These are phyloP conservation scores for Chytriomyces sp. DNA, from an alignment of 192 early-diverging fungal genomes.

Conservation along the genomic window DNA sequence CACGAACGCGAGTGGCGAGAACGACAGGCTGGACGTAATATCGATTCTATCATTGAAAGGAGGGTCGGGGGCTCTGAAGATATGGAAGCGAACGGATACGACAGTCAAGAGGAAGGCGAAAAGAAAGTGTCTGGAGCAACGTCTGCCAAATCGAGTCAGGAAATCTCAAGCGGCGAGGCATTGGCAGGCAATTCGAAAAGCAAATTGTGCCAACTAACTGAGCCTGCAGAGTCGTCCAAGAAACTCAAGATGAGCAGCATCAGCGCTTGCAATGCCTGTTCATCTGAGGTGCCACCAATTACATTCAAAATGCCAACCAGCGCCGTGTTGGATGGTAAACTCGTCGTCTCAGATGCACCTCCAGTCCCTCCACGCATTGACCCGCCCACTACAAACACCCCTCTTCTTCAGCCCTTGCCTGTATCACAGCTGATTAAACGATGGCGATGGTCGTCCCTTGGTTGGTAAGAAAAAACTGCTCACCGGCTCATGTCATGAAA, in stretches of 20 bases:
- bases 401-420: slow-evolving; percentile 25
- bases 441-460: slow-evolving; percentile 54
- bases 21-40: neutral
- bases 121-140: too few species aligned
- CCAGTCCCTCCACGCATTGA: slow-evolving; percentile 36
- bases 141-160: too few species aligned
- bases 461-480: slow-evolving; percentile 41
- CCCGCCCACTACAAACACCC: slow-evolving; percentile 41
- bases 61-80: neutral
- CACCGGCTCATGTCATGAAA: neutral
- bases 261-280: too few species aligned
- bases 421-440: slow-evolving; percentile 28
- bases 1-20: slow-evolving; percentile 38
- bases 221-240: neutral
- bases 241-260: neutral
- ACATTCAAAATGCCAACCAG: too few species aligned
- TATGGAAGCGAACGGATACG: slow-evolving; percentile 16
- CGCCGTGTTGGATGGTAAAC: too few species aligned
- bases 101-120: slow-evolving; percentile 4
- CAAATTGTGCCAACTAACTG: too few species aligned
- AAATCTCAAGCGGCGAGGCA: neutral
- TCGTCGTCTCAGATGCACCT: too few species aligned
- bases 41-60: slow-evolving; percentile 5
- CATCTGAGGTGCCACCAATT: too few species aligned
- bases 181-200: too few species aligned